Base-by-base conservation (phyloP, 345 rosid species). In the Salix dunnii region DNA sequence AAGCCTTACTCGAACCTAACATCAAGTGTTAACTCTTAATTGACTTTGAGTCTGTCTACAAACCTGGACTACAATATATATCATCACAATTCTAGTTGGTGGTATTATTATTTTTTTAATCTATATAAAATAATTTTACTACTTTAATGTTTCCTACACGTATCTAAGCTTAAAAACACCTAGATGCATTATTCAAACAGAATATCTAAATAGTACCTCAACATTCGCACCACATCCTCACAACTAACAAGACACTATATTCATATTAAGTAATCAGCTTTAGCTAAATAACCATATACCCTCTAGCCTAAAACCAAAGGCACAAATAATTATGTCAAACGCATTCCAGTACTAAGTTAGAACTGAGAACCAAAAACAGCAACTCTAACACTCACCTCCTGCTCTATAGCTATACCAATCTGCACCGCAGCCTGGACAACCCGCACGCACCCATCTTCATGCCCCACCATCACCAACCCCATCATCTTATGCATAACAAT, bases 401-500 rank as follows among this genome's bases (percentile, higher is more conserved):
- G 94, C 79, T 95, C 99, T 20, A 95, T 84, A 64, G 99, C 97
- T 83, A 81, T 76, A 36, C 99, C 99, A 72, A 95, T 89, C 46
- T 90, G 88, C 9, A 90, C 87, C 38, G 97, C 97, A 74, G 97
- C 99, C 80, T 93, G 94, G 77, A 93, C 93, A 83, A 95, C 91
- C 70, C 82, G 90, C 36, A 93, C 88, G 83, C 89, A 93, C 30
- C 96, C 92, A 75, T 87, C 88, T 68, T 85, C 89, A 63, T 85
- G 87, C 2, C 85, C 91, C 3, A 86, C 85, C 97, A 90, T 91
- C 74, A 91, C 73, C 84, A 95, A 76, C 38, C 85, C 91, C 96
- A 95, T 89, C 93, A 93, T 89, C 89, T 93, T 95, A 74, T 95
- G 97, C 99, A 95, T 95, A 64, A 91, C 91, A 79, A 95, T 91